Conservation (phyloP, 2,329 filamentous ascomycete genomes). For the Teratosphaeria nubilosa region DNA sequence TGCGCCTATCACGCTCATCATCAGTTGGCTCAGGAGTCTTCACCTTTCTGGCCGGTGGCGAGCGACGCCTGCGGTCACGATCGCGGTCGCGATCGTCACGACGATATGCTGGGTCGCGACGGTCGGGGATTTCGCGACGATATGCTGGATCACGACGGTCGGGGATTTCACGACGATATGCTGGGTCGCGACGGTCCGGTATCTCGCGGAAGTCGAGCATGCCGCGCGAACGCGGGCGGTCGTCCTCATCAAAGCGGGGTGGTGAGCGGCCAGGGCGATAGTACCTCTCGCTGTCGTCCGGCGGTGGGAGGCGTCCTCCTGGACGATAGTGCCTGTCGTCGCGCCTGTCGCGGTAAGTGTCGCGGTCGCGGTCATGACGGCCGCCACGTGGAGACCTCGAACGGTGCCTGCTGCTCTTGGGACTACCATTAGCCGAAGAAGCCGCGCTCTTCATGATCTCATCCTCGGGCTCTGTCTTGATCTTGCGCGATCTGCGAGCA, state of each 20-base stretch:
- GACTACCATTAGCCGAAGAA: constrained; percentile 26
- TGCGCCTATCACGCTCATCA: constrained; percentile 92
- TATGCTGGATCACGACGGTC: neutral
- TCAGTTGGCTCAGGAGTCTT: constrained; percentile 65
- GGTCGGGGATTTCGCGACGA: neutral
- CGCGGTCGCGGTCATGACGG: constrained; percentile 18
- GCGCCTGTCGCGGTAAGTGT: constrained; percentile 8
- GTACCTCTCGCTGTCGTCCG: constrained; percentile 28
- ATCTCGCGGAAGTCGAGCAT: neutral
- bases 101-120: neutral
- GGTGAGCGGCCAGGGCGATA: constrained; percentile 34
- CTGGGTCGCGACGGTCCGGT: neutral
- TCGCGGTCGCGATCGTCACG: constrained; percentile 49
- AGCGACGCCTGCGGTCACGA: constrained; percentile 21
- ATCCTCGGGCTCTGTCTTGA: constrained; percentile 7
- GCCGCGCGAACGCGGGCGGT: constrained; percentile 48
- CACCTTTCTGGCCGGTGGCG: constrained; percentile 27
- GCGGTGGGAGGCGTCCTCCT: constrained; percentile 22
- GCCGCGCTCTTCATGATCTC: constrained; percentile 25
- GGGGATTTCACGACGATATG: neutral
- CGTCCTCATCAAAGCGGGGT: constrained; percentile 47
- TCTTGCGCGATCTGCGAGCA: constrained; percentile 24
- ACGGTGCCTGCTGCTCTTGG: constrained; percentile 19
- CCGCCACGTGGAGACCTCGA: constrained; percentile 13
- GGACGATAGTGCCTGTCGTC: constrained; percentile 27